Base-by-base conservation (phyloP, 2,329 filamentous ascomycete genomes). In the Aspergillus amoenus region DNA sequence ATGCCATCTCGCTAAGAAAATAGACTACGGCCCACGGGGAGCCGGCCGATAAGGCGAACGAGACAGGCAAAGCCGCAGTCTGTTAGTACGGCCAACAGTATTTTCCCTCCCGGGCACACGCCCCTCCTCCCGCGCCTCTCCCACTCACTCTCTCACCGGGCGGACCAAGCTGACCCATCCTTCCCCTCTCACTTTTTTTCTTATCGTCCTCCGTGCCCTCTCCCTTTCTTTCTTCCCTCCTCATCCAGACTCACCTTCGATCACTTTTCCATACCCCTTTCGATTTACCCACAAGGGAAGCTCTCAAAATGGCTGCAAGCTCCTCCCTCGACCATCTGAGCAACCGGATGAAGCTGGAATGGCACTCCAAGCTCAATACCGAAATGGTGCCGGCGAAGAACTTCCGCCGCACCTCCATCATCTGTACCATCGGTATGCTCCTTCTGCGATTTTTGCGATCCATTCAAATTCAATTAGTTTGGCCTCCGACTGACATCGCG, bases 401-500 rank as follows among this genome's bases (percentile, higher is more conserved):
- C 82, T 95, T 94, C 80, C 91, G 94, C 73, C 89, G 94, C 68
- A 96, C 93, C 63, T 96, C 93, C 73, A 99, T 99, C 82, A 97
- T 99, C 79, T 92, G 93, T 82, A 97, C 94, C 70, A 97, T 99
- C 76, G 94, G 84, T 86, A 77, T 70, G 81, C n/a, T n/a, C 42
- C 18, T 3, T 15, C 17, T 24, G 27, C 8, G 3, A 5, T 34
- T n/a, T 24, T 45, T 30, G 42, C 39, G 39, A 21, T 37, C 40
- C 48, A 18, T 27, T 15, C n/a, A 40, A 27, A 17, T 17, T 13
- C 15, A 39, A 42, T 55, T 47, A 40, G 45, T 27, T 30, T 39
- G 24, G 9, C 22, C n/a, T 24, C 15, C 60, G 58, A 41, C 66
- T 73, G 59, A 72, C 63, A 49, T 56, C 55, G 37, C 61, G 55